Percentiles rank a stretch among this genome's conserved stretches.
These are phyloP conservation scores for Pseudozyma thailandica DNA, from an alignment of 1,284 basidiomycete genomes.

Conservation along the genomic window DNA sequence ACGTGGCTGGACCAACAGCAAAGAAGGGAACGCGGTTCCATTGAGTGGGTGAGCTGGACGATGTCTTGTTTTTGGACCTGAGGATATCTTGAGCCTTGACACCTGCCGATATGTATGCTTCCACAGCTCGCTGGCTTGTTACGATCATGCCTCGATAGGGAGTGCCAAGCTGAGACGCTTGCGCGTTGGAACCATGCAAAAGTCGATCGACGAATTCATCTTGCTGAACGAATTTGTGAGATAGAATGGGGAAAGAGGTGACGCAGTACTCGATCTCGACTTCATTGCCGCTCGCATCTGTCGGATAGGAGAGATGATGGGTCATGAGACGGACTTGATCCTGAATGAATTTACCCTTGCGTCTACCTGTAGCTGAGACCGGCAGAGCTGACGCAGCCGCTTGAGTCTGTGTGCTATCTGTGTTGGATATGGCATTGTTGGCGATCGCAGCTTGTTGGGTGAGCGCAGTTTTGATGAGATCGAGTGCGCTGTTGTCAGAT, in stretches of 20 bases:
- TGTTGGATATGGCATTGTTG: constrained; percentile 8
- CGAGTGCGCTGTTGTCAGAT: constrained; percentile 26
- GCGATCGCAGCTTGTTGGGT: constrained; percentile 21
- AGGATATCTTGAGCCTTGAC: constrained; percentile 27
- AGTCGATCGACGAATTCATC: constrained; percentile 44
- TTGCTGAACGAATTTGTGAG: constrained; percentile 47
- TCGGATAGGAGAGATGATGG: constrained; percentile 55
- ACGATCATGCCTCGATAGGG: constrained; percentile 58
- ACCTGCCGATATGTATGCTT: constrained; percentile 59
- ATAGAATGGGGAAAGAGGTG: constrained; percentile 57
- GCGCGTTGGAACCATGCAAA: constrained; percentile 24
- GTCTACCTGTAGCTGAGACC: constrained; percentile 36
- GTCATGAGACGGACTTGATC: constrained; percentile 61
- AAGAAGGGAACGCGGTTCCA: constrained; percentile 64
- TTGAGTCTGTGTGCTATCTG: constrained; percentile 3
- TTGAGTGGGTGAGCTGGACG: constrained; percentile 34
- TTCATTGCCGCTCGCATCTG: constrained; percentile 31
- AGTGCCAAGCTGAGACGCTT: background rate
- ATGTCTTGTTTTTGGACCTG: constrained; percentile 20
- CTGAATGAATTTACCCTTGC: constrained; percentile 56
- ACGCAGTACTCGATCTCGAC: constrained; percentile 58
- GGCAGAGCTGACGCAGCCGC: constrained; percentile 15
- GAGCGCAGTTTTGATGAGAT: constrained; percentile 33
- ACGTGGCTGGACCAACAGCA: constrained; percentile 63
- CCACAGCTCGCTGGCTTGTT: constrained; percentile 63